These are phyloP conservation scores for Nicotiana undulata DNA, from an alignment of 257 asterid genomes.

Conservation along the genomic window DNA sequence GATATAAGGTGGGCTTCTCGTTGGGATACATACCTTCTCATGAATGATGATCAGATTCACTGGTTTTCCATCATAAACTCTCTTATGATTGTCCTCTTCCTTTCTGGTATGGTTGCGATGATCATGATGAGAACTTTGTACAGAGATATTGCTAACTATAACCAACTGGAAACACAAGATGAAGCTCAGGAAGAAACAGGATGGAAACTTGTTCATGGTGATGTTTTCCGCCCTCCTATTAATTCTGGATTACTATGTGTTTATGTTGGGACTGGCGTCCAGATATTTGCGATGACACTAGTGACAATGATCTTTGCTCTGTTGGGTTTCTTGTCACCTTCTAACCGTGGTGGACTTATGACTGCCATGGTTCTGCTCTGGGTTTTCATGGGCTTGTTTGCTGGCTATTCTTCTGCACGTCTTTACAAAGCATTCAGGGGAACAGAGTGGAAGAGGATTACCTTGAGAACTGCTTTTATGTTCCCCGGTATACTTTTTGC, in stretches of 20 bases:
- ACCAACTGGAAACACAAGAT: constrained; percentile 78
- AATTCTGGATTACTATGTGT: constrained; percentile 67
- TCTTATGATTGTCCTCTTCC: constrained; percentile 83
- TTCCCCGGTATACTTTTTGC: constrained; percentile 76
- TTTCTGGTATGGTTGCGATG: constrained; percentile 92
- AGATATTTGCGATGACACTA: constrained; percentile 72
- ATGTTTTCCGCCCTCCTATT: constrained; percentile 60
- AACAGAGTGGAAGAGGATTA: constrained; percentile 67
- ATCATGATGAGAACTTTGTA: constrained; percentile 91
- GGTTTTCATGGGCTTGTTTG: constrained; percentile 88
- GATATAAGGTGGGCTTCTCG: constrained; percentile 85
- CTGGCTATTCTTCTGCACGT: constrained; percentile 73
- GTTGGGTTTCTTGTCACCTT: constrained; percentile 80
- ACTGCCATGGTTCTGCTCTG: constrained; percentile 87
- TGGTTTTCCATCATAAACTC: constrained; percentile 91
- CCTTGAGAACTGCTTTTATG: constrained; percentile 75
- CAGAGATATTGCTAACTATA: constrained; percentile 83
- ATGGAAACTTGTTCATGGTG: constrained; percentile 88
- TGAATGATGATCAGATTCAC: constrained; percentile 89
- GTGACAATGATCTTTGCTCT: constrained; percentile 81
- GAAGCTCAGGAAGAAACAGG: constrained; percentile 93
- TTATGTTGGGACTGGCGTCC: constrained; percentile 83
- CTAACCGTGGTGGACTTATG: constrained; percentile 84
- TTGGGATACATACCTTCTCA: constrained; percentile 89
- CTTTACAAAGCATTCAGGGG: constrained; percentile 70